Evolutionary conservation across 2,329 filamentous ascomycete species (phyloP), one percentile per base, ranked within the genome.

Genomic region (Trichoderma hamatum): DNA sequence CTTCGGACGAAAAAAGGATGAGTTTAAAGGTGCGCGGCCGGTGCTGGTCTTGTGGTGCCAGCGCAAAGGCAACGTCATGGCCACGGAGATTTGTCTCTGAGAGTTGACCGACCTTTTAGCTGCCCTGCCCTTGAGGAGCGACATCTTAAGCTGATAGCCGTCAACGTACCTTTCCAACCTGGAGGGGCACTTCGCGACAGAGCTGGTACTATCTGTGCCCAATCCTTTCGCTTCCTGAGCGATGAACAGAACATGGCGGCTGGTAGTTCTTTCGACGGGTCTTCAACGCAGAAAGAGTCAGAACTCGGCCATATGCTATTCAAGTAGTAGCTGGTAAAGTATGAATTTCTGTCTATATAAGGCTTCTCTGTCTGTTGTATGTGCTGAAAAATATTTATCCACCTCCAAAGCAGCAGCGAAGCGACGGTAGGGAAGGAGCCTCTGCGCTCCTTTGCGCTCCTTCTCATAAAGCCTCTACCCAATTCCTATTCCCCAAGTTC

Each of bases 61-160:
- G 66, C 4, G 77, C 76, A 46, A 87, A 76, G 16, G 81, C 81
- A 34, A 86, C 72, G 71, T 87, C 85, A 70, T 86, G 82, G 2
- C 78, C 80, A 19, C 76, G 73, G 3, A 86, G 75, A 19, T 73
- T 76, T 3, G 74, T 72, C 74, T 85, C 84, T 86, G 58, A 7
- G 49, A 19, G n/a, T 67, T 32, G 21, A n/a, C 26, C 19, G 21
- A 9, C 9, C 10, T 21, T 19, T 56, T 51, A 52, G 68, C 69
- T 52, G 39, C 51, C 39, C 72, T 39, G 71, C 34, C 64, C 34
- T 21, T 9, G 24, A 16, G 49, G 67, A 10, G 52, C 4, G 10
- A 55, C 13, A 43, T 19, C 14, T 21, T 5, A 63, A 19, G 3
- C 4, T 34, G 10, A 24, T 9, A 5, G n/a, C 26, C 16, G 16